Conservation (phyloP, 441 rosid species). For the Brassica balearica region DNA sequence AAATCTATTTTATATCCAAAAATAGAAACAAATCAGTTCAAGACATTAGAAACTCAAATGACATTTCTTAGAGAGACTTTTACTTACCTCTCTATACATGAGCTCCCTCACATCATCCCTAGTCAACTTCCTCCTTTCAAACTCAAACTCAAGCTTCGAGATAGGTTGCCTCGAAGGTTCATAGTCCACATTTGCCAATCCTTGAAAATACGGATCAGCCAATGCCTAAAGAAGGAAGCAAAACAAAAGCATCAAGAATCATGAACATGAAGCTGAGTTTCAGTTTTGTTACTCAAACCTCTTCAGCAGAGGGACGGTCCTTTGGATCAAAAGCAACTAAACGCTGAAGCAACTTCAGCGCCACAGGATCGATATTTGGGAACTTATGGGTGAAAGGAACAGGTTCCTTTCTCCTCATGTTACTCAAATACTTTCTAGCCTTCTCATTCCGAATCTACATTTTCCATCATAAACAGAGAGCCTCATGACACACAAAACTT, state of each 20-base stretch:
- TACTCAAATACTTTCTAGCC: slow-evolving; percentile 85
- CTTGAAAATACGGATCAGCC: slow-evolving; percentile 85
- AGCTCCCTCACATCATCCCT: slow-evolving; percentile 89
- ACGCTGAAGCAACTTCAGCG: slow-evolving; percentile 77
- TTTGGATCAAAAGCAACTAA: slow-evolving; percentile 94
- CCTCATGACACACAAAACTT: slow-evolving; percentile 37
- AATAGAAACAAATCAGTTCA: slow-evolving; percentile 12
- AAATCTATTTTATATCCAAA: slow-evolving; percentile 58
- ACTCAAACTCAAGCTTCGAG: slow-evolving; percentile 91
- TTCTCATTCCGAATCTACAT: slow-evolving; percentile 92
- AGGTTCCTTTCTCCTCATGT: slow-evolving; percentile 77
- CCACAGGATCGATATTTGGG: slow-evolving; percentile 80
- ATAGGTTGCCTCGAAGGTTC: slow-evolving; percentile 89
- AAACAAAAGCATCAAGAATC: slow-evolving; percentile 26
- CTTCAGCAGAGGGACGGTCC: slow-evolving; percentile 93
- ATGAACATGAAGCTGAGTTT: background rate
- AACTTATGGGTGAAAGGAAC: slow-evolving; percentile 78
- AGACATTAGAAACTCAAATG: slow-evolving; percentile 7
- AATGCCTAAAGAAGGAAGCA: slow-evolving; percentile 66
- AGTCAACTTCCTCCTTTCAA: slow-evolving; percentile 82
- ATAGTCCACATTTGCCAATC: slow-evolving; percentile 68
- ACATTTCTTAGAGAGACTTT: background rate
- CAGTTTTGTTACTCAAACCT: slow-evolving; percentile 48
- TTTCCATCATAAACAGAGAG: slow-evolving; percentile 41
- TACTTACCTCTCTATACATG: slow-evolving; percentile 87